These are phyloP conservation scores for Beta vulgaris DNA, from an alignment of 148 eudicot genomes.

Conservation along the genomic window DNA sequence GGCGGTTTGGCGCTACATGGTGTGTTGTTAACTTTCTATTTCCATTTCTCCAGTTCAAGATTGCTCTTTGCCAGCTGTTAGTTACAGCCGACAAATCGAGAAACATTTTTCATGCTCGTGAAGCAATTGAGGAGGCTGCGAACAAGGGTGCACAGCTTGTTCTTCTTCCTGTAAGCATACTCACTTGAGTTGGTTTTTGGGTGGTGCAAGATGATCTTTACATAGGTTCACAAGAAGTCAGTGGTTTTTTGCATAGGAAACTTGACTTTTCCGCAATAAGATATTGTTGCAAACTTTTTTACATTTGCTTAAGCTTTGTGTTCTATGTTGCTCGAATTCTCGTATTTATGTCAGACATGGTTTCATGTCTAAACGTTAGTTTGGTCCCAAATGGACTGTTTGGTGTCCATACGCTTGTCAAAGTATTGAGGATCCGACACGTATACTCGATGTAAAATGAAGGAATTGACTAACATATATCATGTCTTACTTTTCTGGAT, in stretches of 20 bases:
- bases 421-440: no score
- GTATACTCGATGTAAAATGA: no score
- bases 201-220: background rate
- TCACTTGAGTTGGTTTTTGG: background rate
- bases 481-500: background rate
- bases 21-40: background rate
- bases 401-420: no score
- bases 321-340: no score
- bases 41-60: slow-evolving; percentile 56
- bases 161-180: slow-evolving; percentile 58
- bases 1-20: background rate
- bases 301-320: background rate
- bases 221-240: background rate
- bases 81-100: slow-evolving; percentile 74
- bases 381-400: no score
- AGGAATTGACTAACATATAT: no score
- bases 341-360: no score
- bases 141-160: slow-evolving; percentile 69
- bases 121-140: slow-evolving; percentile 70
- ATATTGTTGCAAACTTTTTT: background rate
- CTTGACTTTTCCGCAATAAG: background rate
- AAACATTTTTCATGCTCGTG: slow-evolving; percentile 72
- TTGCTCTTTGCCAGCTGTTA: slow-evolving; percentile 72
- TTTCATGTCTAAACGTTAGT: no score
- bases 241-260: background rate